Percentiles rank a stretch among this genome's conserved stretches.
These are phyloP conservation scores for Drechmeria coniospora DNA, from an alignment of 2,329 filamentous ascomycete species.

Conservation along the genomic window DNA sequence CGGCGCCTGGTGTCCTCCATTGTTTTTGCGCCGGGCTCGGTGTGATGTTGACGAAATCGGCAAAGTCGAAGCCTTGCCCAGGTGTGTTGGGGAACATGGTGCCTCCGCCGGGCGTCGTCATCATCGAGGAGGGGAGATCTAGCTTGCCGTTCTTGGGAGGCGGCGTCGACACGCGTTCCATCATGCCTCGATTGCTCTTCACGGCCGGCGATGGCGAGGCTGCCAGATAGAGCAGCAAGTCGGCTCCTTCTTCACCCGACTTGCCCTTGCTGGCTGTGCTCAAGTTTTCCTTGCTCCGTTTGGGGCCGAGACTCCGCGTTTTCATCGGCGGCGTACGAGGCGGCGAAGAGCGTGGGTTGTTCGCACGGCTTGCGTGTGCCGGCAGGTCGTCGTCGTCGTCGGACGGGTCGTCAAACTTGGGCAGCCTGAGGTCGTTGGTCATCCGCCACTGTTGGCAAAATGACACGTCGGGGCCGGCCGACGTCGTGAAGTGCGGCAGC, in stretches of 20 bases:
- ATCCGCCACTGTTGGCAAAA: constrained; percentile 62
- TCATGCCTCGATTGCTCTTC: constrained; percentile 28
- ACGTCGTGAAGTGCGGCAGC: constrained; percentile 59
- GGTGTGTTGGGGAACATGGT: constrained; percentile 64
- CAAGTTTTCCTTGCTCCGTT: constrained; percentile 32
- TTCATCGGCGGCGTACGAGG: constrained; percentile 68
- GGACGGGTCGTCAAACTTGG: constrained; percentile 46
- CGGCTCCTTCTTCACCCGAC: constrained; percentile 63
- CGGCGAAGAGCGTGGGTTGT: constrained; percentile 59
- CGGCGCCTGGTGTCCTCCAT: constrained; percentile 65
- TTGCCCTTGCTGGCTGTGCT: constrained; percentile 33
- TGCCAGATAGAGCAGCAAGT: constrained; percentile 69
- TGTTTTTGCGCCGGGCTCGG: constrained; percentile 83
- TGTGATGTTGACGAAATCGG: constrained; percentile 94
- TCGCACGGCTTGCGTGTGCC: constrained; percentile 53
- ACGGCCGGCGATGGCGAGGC: constrained; percentile 80
- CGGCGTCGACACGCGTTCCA: constrained; percentile 62
- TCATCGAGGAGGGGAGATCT: constrained; percentile 68
- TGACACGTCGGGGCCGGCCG: constrained; percentile 56
- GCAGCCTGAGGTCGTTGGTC: constrained; percentile 43
- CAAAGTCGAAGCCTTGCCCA: constrained; percentile 74
- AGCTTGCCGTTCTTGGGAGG: constrained; percentile 52
- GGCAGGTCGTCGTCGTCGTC: constrained; percentile 80
- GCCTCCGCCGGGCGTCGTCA: constrained; percentile 66
- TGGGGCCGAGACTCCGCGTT: constrained; percentile 29